These are phyloP conservation scores for Aspergillus campestris DNA, from an alignment of 495 filamentous ascomycete genomes.

Conservation along the genomic window DNA sequence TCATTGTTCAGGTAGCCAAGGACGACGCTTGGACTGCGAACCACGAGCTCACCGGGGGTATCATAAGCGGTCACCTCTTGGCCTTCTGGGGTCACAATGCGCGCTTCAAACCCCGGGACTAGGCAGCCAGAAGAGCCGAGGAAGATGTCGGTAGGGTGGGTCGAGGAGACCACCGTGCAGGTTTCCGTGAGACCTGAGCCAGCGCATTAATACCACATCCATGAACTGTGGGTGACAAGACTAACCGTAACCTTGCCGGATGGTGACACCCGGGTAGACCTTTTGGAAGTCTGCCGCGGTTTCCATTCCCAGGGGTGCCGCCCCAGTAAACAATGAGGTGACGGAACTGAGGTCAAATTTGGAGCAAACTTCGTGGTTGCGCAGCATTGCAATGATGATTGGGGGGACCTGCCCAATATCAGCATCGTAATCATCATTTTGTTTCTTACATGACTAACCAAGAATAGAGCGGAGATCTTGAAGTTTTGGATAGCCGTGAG, in stretches of 20 bases:
- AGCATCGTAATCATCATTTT: not conserved
- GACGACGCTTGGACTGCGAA: conserved; percentile 68
- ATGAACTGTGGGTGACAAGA: not conserved
- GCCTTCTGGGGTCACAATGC: conserved; percentile 65
- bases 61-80: conserved; percentile 68
- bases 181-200: conserved; percentile 69
- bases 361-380: conserved; percentile 50
- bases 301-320: conserved; percentile 75
- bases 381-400: conserved; percentile 74
- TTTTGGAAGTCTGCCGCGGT: conserved; percentile 59
- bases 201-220: conserved; percentile 7
- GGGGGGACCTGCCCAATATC: conserved; percentile 57
- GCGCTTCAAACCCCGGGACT: conserved; percentile 56
- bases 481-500: conserved; percentile 62
- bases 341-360: conserved; percentile 73
- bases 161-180: conserved; percentile 61
- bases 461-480: conserved; percentile 59
- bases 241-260: conserved; percentile 78
- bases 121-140: conserved; percentile 69
- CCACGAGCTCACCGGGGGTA: conserved; percentile 70
- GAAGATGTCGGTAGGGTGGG: conserved; percentile 56
- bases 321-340: conserved; percentile 62
- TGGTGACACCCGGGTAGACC: conserved; percentile 53
- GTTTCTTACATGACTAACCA: conserved; percentile 39
- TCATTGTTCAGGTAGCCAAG: conserved; percentile 82